A percentile compares a stretch with the other conserved stretches of the same genome.
These are phyloP conservation scores for Ormosia emarginata DNA, from an alignment of 306 rosid species.

Conservation along the genomic window DNA sequence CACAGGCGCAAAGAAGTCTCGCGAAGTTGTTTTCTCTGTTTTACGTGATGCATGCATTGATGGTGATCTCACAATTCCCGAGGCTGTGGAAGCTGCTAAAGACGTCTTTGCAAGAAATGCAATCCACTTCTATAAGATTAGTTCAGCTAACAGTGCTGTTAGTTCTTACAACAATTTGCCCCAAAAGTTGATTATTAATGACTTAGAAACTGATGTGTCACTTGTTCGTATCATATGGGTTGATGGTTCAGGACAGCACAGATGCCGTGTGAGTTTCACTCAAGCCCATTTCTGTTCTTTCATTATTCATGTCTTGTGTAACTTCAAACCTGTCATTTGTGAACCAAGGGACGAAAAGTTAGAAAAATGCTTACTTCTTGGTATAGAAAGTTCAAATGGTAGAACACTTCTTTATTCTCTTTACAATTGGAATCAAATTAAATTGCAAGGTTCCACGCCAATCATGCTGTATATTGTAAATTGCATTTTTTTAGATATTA, in stretches of 20 bases:
- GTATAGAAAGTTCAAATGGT: not conserved
- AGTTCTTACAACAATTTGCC: conserved; percentile 22
- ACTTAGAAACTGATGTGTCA: conserved; percentile 36
- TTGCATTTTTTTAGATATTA: not conserved
- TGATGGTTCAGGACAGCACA: conserved; percentile 83
- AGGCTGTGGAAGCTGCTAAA: conserved; percentile 76
- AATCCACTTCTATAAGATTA: conserved; percentile 63
- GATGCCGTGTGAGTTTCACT: conserved; percentile 79
- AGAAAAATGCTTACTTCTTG: not conserved
- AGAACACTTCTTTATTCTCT: not conserved
- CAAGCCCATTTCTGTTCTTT: not conserved
- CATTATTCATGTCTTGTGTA: not conserved
- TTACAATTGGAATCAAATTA: not conserved
- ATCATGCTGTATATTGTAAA: not conserved
- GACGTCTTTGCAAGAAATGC: conserved; percentile 77
- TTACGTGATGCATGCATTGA: conserved; percentile 66
- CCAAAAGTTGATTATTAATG: conserved; percentile 32
- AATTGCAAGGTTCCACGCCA: not conserved
- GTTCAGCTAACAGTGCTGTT: conserved; percentile 5
- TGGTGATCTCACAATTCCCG: conserved; percentile 74
- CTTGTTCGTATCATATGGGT: conserved; percentile 80
- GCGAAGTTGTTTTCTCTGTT: conserved; percentile 71
- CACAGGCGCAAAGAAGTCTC: conserved; percentile 77
- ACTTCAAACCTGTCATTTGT: not conserved
- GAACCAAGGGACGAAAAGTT: not conserved